A percentile compares a stretch with the other conserved stretches of the same genome.
Evolutionary conservation across 2,329 filamentous ascomycete species (phyloP).

Genomic region (Metarhizium guizhouense): DNA sequence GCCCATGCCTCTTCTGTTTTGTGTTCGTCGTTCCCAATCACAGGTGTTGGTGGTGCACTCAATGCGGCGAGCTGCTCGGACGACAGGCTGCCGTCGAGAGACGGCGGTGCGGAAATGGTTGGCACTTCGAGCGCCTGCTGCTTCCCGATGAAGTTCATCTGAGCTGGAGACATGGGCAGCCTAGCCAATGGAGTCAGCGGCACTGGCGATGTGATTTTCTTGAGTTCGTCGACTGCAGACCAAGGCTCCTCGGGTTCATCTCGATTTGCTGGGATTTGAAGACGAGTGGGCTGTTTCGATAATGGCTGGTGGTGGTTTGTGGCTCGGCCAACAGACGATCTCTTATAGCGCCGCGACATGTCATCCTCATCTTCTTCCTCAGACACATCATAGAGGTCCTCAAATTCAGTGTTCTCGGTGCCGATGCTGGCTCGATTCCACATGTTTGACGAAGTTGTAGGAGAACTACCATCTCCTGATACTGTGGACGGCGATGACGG

Average conservation of each 20-base stretch:
- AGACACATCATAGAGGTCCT: conserved; percentile 80
- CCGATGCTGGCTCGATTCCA: conserved; percentile 56
- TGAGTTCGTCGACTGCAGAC: conserved; percentile 35
- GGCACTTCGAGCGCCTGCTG: conserved; percentile 59
- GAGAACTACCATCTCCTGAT: conserved; percentile 44
- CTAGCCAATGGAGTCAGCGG: conserved; percentile 55
- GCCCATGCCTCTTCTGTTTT: conserved; percentile 57
- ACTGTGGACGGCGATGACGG: conserved; percentile 51
- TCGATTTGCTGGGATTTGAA: conserved; percentile 41
- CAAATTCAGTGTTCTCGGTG: conserved; percentile 65
- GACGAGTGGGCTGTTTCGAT: conserved; percentile 28
- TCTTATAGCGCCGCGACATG: conserved; percentile 13
- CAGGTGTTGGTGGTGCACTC: conserved; percentile 78
- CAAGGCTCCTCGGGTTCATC: conserved; percentile 28
- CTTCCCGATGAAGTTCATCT: conserved; percentile 60
- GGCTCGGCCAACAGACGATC: conserved; percentile 25
- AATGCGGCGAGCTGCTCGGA: conserved; percentile 80
- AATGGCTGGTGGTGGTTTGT: conserved; percentile 23
- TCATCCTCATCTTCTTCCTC: conserved; percentile 56
- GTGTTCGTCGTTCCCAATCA: conserved; percentile 49
- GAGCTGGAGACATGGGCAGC: conserved; percentile 67
- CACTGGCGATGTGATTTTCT: conserved; percentile 47
- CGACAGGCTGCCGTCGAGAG: conserved; percentile 77
- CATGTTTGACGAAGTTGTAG: conserved; percentile 44
- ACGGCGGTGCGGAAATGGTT: conserved; percentile 71